Evolutionary conservation across 257 asterid genomes (phyloP).

Genomic region (Penstemon barbatus): DNA sequence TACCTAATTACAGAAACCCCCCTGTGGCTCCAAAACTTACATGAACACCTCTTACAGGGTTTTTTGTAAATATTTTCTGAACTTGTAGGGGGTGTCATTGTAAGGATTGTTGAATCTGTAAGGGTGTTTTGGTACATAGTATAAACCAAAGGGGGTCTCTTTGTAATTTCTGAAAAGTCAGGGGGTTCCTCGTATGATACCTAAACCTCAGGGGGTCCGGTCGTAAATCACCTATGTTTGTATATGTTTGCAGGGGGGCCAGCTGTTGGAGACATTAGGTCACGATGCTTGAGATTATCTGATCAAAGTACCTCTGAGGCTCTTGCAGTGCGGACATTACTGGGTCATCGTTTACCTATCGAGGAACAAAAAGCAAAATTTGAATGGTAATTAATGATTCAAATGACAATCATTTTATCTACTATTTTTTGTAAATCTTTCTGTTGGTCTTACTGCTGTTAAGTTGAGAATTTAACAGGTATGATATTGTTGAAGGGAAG

Average conservation of each 20-base stretch:
- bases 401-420: not conserved
- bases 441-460: conserved; percentile 11
- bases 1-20: too few relatives aligned
- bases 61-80: too few relatives aligned
- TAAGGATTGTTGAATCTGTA: too few relatives aligned
- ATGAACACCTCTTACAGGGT: too few relatives aligned
- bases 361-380: conserved; percentile 66
- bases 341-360: conserved; percentile 87
- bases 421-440: conserved; percentile 11
- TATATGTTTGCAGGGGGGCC: conserved; percentile 68
- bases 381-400: conserved; percentile 58
- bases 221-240: too few relatives aligned
- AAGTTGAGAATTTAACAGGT: conserved; percentile 55
- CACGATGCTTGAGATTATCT: conserved; percentile 86
- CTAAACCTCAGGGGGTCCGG: too few relatives aligned
- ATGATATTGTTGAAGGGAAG: conserved; percentile 80
- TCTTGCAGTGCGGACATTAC: conserved; percentile 73
- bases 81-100: too few relatives aligned
- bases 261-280: conserved; percentile 94
- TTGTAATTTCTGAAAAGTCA: too few relatives aligned
- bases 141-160: too few relatives aligned
- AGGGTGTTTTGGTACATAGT: too few relatives aligned
- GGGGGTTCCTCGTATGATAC: too few relatives aligned
- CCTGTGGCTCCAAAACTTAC: too few relatives aligned
- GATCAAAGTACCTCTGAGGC: conserved; percentile 84